Conservation (phyloP, 176 grass and related monocot species). For the Metroxylon sagu region DNA sequence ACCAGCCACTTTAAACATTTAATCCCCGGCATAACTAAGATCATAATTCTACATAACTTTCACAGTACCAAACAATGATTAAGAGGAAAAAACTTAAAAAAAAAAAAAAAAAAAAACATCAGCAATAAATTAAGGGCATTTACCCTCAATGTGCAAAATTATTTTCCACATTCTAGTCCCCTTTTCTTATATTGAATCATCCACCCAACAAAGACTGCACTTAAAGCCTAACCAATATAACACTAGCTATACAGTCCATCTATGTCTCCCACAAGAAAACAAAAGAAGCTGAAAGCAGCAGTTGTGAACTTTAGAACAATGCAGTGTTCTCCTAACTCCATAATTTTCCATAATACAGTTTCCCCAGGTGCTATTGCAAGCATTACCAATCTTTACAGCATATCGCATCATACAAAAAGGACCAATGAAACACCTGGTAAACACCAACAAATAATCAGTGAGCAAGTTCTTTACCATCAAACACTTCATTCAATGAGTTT, state of each 20-base stretch:
- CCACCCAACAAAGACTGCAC: background rate
- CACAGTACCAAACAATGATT: too few relatives aligned
- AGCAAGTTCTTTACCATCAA: background rate
- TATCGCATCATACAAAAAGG: slow-evolving; percentile 69
- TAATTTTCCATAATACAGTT: slow-evolving; percentile 57
- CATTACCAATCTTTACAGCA: slow-evolving; percentile 56
- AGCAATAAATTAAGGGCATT: too few relatives aligned
- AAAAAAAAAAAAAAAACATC: too few relatives aligned
- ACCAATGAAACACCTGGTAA: slow-evolving; percentile 55
- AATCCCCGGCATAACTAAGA: too few relatives aligned
- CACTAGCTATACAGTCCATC: background rate
- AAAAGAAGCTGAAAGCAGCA: background rate
- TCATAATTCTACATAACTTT: too few relatives aligned
- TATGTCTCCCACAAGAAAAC: background rate
- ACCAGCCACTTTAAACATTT: too few relatives aligned
- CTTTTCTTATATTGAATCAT: background rate
- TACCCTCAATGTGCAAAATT: too few relatives aligned
- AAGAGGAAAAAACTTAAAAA: too few relatives aligned
- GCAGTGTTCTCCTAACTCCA: slow-evolving; percentile 59
- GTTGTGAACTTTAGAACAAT: slow-evolving; percentile 30
- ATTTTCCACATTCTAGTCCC: too few relatives aligned
- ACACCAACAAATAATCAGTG: slow-evolving; percentile 8
- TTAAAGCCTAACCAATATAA: background rate
- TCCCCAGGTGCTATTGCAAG: slow-evolving; percentile 61
- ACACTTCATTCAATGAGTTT: background rate